Conservation (phyloP, 2,329 filamentous ascomycete genomes). For the Polychaeton citri region DNA sequence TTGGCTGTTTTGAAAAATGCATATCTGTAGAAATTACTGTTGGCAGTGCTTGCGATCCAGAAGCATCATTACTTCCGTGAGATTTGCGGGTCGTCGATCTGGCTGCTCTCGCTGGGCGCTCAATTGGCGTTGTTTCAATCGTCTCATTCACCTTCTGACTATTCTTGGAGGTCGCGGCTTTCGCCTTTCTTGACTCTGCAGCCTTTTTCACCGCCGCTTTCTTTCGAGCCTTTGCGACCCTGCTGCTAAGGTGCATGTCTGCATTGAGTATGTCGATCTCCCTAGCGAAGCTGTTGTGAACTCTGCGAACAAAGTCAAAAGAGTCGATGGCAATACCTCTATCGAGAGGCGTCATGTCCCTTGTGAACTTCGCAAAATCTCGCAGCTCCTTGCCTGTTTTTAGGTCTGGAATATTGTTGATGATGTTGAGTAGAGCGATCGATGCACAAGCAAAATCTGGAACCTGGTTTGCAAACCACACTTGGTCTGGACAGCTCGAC, state of each 20-base stretch:
- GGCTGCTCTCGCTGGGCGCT: slow-evolving; percentile 2
- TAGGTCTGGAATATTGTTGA: slow-evolving; percentile 65
- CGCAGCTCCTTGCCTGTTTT: slow-evolving; percentile 57
- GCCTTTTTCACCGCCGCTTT: slow-evolving; percentile 18
- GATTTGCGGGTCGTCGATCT: not conserved
- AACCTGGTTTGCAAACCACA: slow-evolving; percentile 96
- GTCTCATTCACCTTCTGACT: slow-evolving; percentile 1
- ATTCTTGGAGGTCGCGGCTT: slow-evolving; percentile 2
- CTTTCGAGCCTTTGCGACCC: slow-evolving; percentile 26
- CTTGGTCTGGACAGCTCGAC: slow-evolving; percentile 42
- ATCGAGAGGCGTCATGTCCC: slow-evolving; percentile 52
- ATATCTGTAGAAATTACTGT: not conserved
- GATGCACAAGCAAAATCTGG: slow-evolving; percentile 78
- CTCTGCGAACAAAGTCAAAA: slow-evolving; percentile 62
- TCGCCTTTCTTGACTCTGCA: slow-evolving; percentile 5
- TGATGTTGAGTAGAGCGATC: slow-evolving; percentile 82
- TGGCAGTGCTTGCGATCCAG: slow-evolving; percentile 10
- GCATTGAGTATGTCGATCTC: slow-evolving; percentile 64
- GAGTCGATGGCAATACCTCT: slow-evolving; percentile 64
- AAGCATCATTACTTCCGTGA: not conserved
- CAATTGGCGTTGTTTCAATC: slow-evolving; percentile 2
- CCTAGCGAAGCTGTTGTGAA: slow-evolving; percentile 81
- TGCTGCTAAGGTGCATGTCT: slow-evolving; percentile 51
- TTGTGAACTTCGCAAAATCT: slow-evolving; percentile 61
- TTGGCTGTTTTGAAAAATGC: slow-evolving; percentile 16